These are phyloP conservation scores for Yarrowia yakushimensis DNA, from an alignment of 805 yeast genomes.

Conservation along the genomic window DNA sequence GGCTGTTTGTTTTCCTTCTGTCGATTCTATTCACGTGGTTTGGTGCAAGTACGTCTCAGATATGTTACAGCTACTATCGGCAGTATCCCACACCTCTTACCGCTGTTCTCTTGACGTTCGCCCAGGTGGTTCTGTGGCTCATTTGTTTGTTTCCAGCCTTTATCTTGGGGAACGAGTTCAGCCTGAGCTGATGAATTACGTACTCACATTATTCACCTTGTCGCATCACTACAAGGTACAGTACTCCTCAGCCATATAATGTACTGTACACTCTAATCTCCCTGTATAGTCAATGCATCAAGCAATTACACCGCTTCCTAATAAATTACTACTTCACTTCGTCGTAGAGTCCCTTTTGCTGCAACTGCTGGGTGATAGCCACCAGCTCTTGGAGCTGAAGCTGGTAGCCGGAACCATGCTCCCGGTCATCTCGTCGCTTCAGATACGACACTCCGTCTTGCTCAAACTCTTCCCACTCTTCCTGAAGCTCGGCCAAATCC, in stretches of 20 bases:
- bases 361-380: conserved; percentile 3
- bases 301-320: background rate
- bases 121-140: background rate
- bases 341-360: background rate
- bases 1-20: background rate
- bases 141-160: background rate
- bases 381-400: conserved; percentile 14
- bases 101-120: background rate
- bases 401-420: background rate
- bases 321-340: conserved; percentile 13
- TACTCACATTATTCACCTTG: background rate
- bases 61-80: background rate
- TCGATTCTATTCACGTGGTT: background rate
- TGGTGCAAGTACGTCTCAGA: background rate
- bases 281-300: too few species aligned
- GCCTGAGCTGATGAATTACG: background rate
- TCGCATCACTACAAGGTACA: background rate
- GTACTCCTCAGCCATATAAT: too few species aligned
- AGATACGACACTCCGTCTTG: conserved; percentile 3
- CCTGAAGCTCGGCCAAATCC: background rate
- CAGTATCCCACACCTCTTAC: background rate
- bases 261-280: too few species aligned
- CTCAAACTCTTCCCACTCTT: conserved; percentile 14
- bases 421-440: background rate
- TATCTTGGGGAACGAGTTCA: background rate